Percentiles rank a stretch among this genome's conserved stretches.
Evolutionary conservation across 768 basidiomycete species (phyloP).

Genomic region (Suillus bovinus): DNA sequence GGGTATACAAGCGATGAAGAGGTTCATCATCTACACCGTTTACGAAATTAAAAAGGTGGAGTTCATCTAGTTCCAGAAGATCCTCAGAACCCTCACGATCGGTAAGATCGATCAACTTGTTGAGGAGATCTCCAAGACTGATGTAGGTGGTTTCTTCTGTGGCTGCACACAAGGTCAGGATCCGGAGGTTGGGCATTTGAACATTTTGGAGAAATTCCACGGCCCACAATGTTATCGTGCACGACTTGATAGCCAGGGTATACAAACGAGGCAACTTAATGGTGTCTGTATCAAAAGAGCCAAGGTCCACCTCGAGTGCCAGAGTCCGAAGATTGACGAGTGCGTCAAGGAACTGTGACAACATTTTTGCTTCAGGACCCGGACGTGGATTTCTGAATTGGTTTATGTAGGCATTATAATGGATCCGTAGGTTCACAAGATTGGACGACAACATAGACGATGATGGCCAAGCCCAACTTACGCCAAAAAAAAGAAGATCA

Average conservation of each 20-base stretch:
- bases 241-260: background rate
- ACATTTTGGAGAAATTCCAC: background rate
- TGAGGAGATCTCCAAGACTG: background rate
- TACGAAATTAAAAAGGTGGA: background rate
- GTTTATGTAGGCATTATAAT: conserved; percentile 8
- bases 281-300: background rate
- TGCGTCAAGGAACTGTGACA: background rate
- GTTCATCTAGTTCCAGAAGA: background rate
- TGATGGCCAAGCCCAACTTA: background rate
- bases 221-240: background rate
- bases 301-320: background rate
- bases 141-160: too few species aligned
- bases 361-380: background rate
- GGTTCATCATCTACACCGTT: fast-evolving
- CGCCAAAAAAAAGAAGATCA: conserved; percentile 1
- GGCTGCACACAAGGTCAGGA: background rate
- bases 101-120: background rate
- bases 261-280: background rate
- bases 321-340: background rate
- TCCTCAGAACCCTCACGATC: too few species aligned
- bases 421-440: conserved; percentile 16
- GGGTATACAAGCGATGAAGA: background rate
- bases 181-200: background rate
- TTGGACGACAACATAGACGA: background rate
- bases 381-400: background rate